Conservation (phyloP, 164 flowering plant genomes). For the Umbilicus rupestris region DNA sequence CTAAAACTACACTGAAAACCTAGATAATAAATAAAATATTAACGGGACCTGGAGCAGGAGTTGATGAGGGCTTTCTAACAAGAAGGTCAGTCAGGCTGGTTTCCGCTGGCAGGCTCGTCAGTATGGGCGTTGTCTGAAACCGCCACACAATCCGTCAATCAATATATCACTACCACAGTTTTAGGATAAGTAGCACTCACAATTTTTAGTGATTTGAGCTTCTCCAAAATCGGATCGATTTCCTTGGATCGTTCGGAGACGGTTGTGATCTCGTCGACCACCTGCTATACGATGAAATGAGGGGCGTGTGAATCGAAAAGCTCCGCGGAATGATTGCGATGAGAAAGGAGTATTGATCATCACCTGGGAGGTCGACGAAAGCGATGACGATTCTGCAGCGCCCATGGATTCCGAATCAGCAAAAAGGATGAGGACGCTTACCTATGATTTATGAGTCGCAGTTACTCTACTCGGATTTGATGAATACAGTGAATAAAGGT, state of each 20-base stretch:
- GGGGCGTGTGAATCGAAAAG: background rate
- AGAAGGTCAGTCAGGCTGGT: slow-evolving; percentile 82
- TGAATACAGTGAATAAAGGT: too few relatives aligned
- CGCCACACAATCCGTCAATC: background rate
- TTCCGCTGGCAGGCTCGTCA: slow-evolving; percentile 55
- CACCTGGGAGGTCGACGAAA: slow-evolving; percentile 4
- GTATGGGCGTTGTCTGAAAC: slow-evolving; percentile 59
- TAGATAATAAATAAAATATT: background rate
- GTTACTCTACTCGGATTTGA: background rate
- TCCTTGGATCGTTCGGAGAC: slow-evolving; percentile 48
- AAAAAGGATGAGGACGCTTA: background rate
- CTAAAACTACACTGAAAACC: too few relatives aligned
- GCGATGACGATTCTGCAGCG: background rate
- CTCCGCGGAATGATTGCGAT: background rate
- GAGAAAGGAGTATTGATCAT: background rate
- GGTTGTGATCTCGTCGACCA: slow-evolving; percentile 60
- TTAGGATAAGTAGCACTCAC: slow-evolving; percentile 26
- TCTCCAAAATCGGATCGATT: slow-evolving; percentile 66
- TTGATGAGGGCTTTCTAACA: slow-evolving; percentile 57
- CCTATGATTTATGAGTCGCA: background rate
- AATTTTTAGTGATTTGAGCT: slow-evolving; percentile 58
- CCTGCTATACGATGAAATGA: background rate
- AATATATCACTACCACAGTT: background rate
- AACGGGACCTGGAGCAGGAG: slow-evolving; percentile 36
- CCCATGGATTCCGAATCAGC: background rate